Conservation (phyloP, 768 basidiomycete genomes). For the Xerocomus brunneocitrinus region DNA sequence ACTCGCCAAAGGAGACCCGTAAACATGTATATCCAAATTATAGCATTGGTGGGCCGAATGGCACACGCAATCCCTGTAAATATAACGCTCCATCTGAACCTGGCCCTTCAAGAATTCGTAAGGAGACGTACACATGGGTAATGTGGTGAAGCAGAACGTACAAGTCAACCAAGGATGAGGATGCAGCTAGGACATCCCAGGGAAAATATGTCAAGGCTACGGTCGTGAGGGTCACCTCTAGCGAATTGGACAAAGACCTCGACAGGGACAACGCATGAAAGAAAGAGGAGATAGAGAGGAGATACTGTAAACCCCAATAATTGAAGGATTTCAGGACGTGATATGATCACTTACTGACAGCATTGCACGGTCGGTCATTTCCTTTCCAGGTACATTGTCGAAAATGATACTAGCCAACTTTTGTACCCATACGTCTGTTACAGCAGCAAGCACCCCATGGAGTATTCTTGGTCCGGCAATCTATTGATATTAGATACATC, state of each 20-base stretch:
- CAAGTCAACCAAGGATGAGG: slow-evolving; percentile 16
- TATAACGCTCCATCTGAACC: slow-evolving; percentile 35
- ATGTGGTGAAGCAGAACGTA: slow-evolving; percentile 3
- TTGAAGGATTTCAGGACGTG: not conserved
- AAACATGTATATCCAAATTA: slow-evolving; percentile 80
- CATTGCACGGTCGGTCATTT: slow-evolving; percentile 29
- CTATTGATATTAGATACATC: slow-evolving; percentile 35
- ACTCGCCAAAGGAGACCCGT: slow-evolving; percentile 52
- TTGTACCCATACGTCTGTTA: slow-evolving; percentile 73
- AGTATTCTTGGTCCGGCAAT: slow-evolving; percentile 69
- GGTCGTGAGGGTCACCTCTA: slow-evolving; percentile 83
- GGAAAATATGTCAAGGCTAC: slow-evolving; percentile 77
- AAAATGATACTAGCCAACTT: slow-evolving; percentile 54
- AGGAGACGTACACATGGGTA: slow-evolving; percentile 17
- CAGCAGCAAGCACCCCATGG: slow-evolving; percentile 71
- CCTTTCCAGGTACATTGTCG: slow-evolving; percentile 45
- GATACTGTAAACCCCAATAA: slow-evolving; percentile 43
- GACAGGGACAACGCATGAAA: slow-evolving; percentile 84
- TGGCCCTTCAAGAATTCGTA: slow-evolving; percentile 31
- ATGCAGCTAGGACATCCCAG: slow-evolving; percentile 47
- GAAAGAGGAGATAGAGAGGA: slow-evolving; percentile 79
- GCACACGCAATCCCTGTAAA: slow-evolving; percentile 78
- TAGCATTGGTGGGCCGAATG: slow-evolving; percentile 82
- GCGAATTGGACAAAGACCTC: slow-evolving; percentile 86
- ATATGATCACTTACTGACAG: slow-evolving; percentile 53